Conservation (phyloP, 148 eudicot genomes). For the Pouteria glomerata region DNA sequence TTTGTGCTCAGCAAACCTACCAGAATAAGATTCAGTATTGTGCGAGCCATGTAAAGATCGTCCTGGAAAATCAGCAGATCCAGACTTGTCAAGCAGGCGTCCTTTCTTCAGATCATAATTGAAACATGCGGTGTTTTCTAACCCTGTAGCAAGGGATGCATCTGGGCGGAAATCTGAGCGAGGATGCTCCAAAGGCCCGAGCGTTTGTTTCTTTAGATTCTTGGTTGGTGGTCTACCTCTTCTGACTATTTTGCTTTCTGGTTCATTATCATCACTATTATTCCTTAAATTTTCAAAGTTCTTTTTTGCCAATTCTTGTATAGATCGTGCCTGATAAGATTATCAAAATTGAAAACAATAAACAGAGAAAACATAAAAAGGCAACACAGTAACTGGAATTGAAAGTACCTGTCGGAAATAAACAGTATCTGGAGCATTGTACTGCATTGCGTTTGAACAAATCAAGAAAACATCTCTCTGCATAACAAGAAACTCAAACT, state of each 20-base stretch:
- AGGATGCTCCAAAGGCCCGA: slow-evolving; percentile 44
- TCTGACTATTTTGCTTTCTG: slow-evolving; percentile 57
- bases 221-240: slow-evolving; percentile 89
- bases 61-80: slow-evolving; percentile 34
- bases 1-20: slow-evolving; percentile 23
- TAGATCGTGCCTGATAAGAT: slow-evolving; percentile 61
- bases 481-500: slow-evolving; percentile 12
- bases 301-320: slow-evolving; percentile 69
- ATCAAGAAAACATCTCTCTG: slow-evolving; percentile 78
- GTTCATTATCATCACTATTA: slow-evolving; percentile 56
- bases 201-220: slow-evolving; percentile 44
- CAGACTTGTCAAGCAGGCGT: slow-evolving; percentile 37
- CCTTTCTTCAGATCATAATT: slow-evolving; percentile 65
- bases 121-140: slow-evolving; percentile 42
- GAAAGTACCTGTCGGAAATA: slow-evolving; percentile 73
- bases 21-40: slow-evolving; percentile 44
- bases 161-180: slow-evolving; percentile 46
- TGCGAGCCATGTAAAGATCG: slow-evolving; percentile 40
- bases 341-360: slow-evolving; percentile 1
- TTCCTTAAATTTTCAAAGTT: slow-evolving; percentile 69
- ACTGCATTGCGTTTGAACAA: slow-evolving; percentile 86
- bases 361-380: background rate
- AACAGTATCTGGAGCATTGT: slow-evolving; percentile 70
- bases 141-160: slow-evolving; percentile 48
- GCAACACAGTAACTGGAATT: no score